Evolutionary conservation across 225 moss, liverwort and hornwort species (phyloP), one percentile per base, ranked within the genome.

Genomic region (Antitrichia curtipendula): DNA sequence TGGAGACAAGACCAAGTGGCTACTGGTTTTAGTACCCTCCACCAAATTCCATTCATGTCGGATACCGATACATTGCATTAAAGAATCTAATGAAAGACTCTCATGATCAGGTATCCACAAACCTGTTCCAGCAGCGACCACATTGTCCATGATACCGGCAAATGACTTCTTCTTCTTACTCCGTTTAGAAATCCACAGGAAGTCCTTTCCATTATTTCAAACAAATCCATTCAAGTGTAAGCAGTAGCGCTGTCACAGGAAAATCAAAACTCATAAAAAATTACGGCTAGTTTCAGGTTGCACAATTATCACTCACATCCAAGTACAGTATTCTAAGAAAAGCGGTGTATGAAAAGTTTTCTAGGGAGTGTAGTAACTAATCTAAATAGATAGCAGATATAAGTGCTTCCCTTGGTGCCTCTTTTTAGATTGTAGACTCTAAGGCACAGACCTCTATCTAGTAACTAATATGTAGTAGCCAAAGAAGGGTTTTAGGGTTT

Each of bases 171-270:
- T 93, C 81, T 89, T 91, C 66, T 88, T 87, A 75, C 92, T 92
- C 28, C 91, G 89, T 50, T 90, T 89, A 7, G 93, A 93, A 68
- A 93, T 70, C 92, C 91, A 93, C 29, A 93, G 29, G 58, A 80
- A 93, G 17, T 92, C 91, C 34, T 91, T 88, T 45, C 92, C 93
- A 84, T 92, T 87, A 59, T 92, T 92, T n/a, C 80, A 89, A n/a
- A 93, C 91, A 29, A 88, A 92, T 31, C 93, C 93, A 36, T 92
- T 93, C 82, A 93, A 53, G 83, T 92, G 93, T 76, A 93, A 82
- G 80, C 92, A 88, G 49, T 93, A 93, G 58, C 92, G 84, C 91
- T 92, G 80, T 58, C 80, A 85, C 87, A 90, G 1, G 62, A 10
- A 25, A 79, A 80, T 24, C 6, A 4, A 77, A 45, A 58, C 13